phyloP scores from a whole-genome alignment of 257 asterid genomes.

The Asclepias syriaca region DNA sequence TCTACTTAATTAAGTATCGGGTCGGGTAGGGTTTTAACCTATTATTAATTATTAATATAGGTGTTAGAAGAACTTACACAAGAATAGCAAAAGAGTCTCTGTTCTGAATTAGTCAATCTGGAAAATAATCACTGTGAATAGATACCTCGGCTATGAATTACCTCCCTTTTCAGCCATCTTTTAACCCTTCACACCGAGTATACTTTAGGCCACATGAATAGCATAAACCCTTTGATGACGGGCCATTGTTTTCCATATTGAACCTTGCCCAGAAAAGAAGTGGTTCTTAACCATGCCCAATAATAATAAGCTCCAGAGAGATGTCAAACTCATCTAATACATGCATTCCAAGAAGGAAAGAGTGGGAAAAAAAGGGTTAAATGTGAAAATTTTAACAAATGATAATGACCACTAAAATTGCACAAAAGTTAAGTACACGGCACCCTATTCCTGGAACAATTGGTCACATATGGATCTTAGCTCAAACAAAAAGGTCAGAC shows the following conservation, averaged over 20 bases:
- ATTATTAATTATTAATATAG: too few species aligned
- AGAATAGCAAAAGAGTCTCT: too few species aligned
- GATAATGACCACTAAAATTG: background rate
- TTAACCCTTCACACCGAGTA: background rate
- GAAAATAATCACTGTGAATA: too few species aligned
- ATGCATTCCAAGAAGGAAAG: background rate
- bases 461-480: background rate
- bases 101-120: too few species aligned
- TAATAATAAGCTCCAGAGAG: background rate
- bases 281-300: background rate
- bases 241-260: background rate
- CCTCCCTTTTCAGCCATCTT: background rate
- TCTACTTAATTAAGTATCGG: too few species aligned
- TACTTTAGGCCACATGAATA: background rate
- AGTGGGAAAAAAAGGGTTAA: too few species aligned
- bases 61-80: too few species aligned
- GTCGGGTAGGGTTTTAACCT: too few species aligned
- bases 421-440: constrained; percentile 4
- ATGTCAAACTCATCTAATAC: background rate
- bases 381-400: too few species aligned
- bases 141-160: too few species aligned
- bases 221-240: background rate
- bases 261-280: background rate
- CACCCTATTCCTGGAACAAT: constrained; percentile 5
- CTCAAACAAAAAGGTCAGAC: background rate